A percentile compares a stretch with the other conserved stretches of the same genome.
Evolutionary conservation across 176 grass and related monocot genomes (phyloP).

Genomic region (Tillandsia leiboldiana): DNA sequence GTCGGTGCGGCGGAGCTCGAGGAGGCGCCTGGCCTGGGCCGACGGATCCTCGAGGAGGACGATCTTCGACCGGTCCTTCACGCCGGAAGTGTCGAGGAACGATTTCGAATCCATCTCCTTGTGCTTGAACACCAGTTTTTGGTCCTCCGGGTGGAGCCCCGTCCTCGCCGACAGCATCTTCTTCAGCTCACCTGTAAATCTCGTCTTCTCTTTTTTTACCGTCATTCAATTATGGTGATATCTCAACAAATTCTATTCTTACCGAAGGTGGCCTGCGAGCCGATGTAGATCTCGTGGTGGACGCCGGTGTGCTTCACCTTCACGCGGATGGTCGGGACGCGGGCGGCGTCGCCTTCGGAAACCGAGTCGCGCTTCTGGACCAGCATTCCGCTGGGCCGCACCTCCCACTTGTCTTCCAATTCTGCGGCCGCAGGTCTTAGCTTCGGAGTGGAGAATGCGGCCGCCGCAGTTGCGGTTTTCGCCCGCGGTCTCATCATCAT

Average conservation of each 20-base stretch:
- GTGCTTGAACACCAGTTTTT: conserved; percentile 82
- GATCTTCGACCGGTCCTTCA: conserved; percentile 88
- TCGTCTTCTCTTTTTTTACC: too few species aligned
- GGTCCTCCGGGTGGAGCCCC: conserved; percentile 73
- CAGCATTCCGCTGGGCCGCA: conserved; percentile 79
- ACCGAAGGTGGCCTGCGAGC: conserved; percentile 83
- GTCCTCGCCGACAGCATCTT: conserved; percentile 61
- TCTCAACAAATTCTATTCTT: background rate
- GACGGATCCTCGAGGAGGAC: conserved; percentile 60
- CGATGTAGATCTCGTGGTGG: conserved; percentile 94
- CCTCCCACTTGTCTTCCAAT: conserved; percentile 67
- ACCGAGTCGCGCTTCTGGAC: conserved; percentile 69
- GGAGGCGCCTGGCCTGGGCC: conserved; percentile 64
- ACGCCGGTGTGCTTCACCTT: conserved; percentile 79
- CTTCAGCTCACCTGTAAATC: conserved; percentile 74
- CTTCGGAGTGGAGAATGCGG: conserved; percentile 1
- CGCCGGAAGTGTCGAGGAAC: conserved; percentile 68
- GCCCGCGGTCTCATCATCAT: conserved; percentile 65
- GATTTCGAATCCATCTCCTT: conserved; percentile 77
- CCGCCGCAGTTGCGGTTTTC: conserved; percentile 31
- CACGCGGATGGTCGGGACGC: conserved; percentile 64
- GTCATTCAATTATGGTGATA: too few species aligned
- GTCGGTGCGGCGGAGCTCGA: conserved; percentile 56
- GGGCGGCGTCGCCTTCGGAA: conserved; percentile 36
- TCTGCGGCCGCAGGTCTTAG: conserved; percentile 3